Evolutionary conservation across 1,139 yeast species (phyloP).

Genomic region (Yamadazyma dendronema): DNA sequence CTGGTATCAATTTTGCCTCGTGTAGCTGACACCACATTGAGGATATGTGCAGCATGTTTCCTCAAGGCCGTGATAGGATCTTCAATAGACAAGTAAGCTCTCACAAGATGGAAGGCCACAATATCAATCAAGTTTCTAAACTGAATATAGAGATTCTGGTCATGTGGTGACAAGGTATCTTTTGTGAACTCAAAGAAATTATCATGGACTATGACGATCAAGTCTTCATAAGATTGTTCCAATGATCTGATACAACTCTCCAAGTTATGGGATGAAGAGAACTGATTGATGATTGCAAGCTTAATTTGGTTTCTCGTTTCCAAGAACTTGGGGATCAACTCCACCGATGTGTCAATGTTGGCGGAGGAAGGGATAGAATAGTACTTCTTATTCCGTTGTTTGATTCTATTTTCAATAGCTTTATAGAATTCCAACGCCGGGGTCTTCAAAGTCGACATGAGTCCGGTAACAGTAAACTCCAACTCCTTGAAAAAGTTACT

Average conservation of each 20-base stretch:
- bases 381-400: slow-evolving; percentile 37
- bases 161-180: slow-evolving; percentile 25
- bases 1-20: slow-evolving; percentile 13
- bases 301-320: slow-evolving; percentile 42
- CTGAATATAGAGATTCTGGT: slow-evolving; percentile 26
- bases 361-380: slow-evolving; percentile 33
- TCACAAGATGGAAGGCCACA: slow-evolving; percentile 60
- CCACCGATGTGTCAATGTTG: slow-evolving; percentile 28
- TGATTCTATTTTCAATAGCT: slow-evolving; percentile 30
- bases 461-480: slow-evolving; percentile 27
- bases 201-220: slow-evolving; percentile 27
- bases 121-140: slow-evolving; percentile 55
- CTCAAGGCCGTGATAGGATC: slow-evolving; percentile 58
- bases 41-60: slow-evolving; percentile 64
- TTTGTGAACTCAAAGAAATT: slow-evolving; percentile 17
- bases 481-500: slow-evolving; percentile 22
- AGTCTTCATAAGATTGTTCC: slow-evolving; percentile 34
- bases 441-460: slow-evolving; percentile 30
- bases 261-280: slow-evolving; percentile 33
- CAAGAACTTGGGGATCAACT: slow-evolving; percentile 36
- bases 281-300: slow-evolving; percentile 35
- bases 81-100: slow-evolving; percentile 60
- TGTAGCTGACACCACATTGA: slow-evolving; percentile 27
- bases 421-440: slow-evolving; percentile 36
- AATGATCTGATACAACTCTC: slow-evolving; percentile 30